Evolutionary conservation across 306 rosid genomes (phyloP).

Genomic region (Macrotyloma uniflorum): DNA sequence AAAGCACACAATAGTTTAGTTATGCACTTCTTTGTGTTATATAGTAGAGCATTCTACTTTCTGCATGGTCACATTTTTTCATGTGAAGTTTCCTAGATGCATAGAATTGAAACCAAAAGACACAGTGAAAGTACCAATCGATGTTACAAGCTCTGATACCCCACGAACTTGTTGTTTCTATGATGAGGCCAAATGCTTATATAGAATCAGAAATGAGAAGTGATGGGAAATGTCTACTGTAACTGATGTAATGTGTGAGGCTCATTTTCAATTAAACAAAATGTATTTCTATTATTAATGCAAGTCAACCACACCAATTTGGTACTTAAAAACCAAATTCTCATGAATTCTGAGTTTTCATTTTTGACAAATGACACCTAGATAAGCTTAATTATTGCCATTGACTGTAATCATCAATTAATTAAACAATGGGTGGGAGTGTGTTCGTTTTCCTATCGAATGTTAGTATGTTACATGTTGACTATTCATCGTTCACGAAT

Average conservation of each 20-base stretch:
- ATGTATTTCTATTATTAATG: neutral
- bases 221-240: neutral
- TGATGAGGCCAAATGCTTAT: slow-evolving; percentile 8
- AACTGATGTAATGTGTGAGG: neutral
- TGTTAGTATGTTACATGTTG: neutral
- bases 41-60: neutral
- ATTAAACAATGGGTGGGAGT: neutral
- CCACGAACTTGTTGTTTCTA: neutral
- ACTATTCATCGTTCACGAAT: neutral
- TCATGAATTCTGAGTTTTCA: neutral
- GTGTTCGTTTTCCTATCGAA: neutral
- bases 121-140: slow-evolving; percentile 20
- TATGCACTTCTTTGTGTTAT: neutral
- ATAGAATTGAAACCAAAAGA: slow-evolving; percentile 15
- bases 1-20: neutral
- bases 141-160: slow-evolving; percentile 5
- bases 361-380: slow-evolving; percentile 1
- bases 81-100: neutral
- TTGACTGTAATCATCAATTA: slow-evolving; percentile 4
- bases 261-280: neutral
- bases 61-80: slow-evolving; percentile 17
- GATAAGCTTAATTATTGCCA: slow-evolving; percentile 30
- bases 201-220: slow-evolving; percentile 22
- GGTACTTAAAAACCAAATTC: neutral
- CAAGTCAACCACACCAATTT: slow-evolving; percentile 36